Evolutionary conservation across 2,329 filamentous ascomycete species (phyloP).

Genomic region (Fusarium sp.): DNA sequence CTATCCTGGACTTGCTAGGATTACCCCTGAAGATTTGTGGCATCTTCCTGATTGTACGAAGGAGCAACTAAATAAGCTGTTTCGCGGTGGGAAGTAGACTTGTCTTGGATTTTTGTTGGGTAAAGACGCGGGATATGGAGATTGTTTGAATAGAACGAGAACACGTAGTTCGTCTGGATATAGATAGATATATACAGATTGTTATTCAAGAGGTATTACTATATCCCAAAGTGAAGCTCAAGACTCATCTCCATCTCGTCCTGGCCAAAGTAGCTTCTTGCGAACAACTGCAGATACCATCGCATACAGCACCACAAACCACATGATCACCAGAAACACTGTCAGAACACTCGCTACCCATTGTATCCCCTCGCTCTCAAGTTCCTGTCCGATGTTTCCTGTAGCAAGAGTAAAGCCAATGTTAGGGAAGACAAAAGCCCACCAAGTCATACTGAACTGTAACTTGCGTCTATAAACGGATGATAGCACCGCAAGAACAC

Average conservation of each 20-base stretch:
- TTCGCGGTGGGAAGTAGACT: neutral
- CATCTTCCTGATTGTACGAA: neutral
- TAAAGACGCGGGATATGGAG: neutral
- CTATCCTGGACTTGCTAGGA: neutral
- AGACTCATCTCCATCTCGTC: constrained; percentile 41
- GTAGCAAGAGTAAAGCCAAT: constrained; percentile 45
- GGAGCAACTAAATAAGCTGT: neutral
- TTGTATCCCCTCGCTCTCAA: constrained; percentile 40
- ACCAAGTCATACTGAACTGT: constrained; percentile 46
- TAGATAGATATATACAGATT: neutral
- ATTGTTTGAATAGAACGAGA: neutral
- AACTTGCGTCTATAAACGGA: constrained; percentile 29
- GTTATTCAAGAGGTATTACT: neutral
- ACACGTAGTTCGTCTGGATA: neutral
- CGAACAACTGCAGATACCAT: constrained; percentile 36
- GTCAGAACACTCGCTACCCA: constrained; percentile 44
- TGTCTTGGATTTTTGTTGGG: too few species aligned
- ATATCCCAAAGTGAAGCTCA: neutral
- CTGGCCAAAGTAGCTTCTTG: constrained; percentile 45
- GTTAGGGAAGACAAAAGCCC: constrained; percentile 47
- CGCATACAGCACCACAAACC: constrained; percentile 42
- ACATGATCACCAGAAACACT: constrained; percentile 36
- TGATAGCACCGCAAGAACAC: constrained; percentile 37
- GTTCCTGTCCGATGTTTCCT: constrained; percentile 39
- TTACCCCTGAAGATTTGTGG: neutral